Evolutionary conservation across 164 flowering plant species (phyloP).

Genomic region (Vitis amurensis): DNA sequence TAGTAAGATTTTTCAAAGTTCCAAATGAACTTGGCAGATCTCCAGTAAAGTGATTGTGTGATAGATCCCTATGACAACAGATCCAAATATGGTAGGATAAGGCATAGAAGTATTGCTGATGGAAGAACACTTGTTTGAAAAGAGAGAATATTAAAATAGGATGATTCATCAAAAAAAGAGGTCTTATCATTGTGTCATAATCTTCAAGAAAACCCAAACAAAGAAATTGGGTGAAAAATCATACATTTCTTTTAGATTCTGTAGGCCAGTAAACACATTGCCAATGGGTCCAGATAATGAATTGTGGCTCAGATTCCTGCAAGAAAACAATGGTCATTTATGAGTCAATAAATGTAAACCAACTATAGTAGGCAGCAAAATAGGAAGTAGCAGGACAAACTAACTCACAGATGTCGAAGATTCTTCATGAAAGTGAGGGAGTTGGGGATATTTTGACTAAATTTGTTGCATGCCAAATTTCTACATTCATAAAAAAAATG

Average conservation of each 20-base stretch:
- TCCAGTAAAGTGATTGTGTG: conserved; percentile 64
- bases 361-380: not conserved
- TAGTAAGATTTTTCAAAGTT: conserved; percentile 53
- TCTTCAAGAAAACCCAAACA: not conserved
- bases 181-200: too few species aligned
- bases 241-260: conserved; percentile 63
- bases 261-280: conserved; percentile 59
- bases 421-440: conserved; percentile 44
- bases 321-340: conserved; percentile 8
- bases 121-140: not conserved
- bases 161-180: not conserved
- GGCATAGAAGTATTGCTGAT: too few species aligned
- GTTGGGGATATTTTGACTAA: conserved; percentile 53
- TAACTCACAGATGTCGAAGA: conserved; percentile 68
- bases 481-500: conserved; percentile 34
- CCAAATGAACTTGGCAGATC: conserved; percentile 79
- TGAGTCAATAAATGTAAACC: not conserved
- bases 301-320: conserved; percentile 87
- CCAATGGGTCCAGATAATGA: conserved; percentile 69
- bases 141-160: not conserved
- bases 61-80: conserved; percentile 63
- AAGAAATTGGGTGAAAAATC: conserved; percentile 11
- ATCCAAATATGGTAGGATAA: not conserved
- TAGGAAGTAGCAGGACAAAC: conserved; percentile 3
- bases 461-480: conserved; percentile 65